Base-by-base conservation (phyloP, 2,329 filamentous ascomycete genomes). In the Calonectria pseudoturangicola region DNA sequence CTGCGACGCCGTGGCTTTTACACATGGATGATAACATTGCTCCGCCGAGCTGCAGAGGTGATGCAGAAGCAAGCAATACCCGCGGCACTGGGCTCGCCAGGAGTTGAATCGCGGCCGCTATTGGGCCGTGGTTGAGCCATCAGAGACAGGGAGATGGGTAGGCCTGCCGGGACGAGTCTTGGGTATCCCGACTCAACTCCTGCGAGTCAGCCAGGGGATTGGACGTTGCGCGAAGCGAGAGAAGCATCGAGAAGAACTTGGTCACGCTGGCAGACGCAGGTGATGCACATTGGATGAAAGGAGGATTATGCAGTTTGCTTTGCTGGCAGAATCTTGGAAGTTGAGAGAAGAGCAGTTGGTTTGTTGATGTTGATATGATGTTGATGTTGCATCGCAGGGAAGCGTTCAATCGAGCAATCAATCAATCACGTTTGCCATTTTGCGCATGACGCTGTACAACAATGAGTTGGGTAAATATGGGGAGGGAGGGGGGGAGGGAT, bases 221-320 rank as follows among this genome's bases (percentile, higher is more conserved):
- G 68, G 74, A 41, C 60, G 33, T 51, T 12, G 12, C 27, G n/a
- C n/a, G 36, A 43, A 33, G 30, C 45, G 70, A 67, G 33, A 67
- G 74, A 75, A 75, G 66, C 58, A 60, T 70, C 51, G 66, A 72
- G 74, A 75, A 74, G 51, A 45, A 48, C 47, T 60, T 72, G 70
- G 70, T 72, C 70, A 72, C 58, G 70, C 41, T 68, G 65, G 41
- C 45, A 48, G 41, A 25, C 33, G 70, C 65, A 36, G 69, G 30
- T 68, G 70, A 72, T 30, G 50, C 58, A 68, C 25, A 36, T 43
- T 30, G 47, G 62, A 58, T 54, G 63, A 27, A 58, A 33, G 48
- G 28, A 41, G 48, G 54, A 67, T 67, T 36, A 36, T 30, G 56
- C 69, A 68, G 58, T 33, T 33, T 51, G 56, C 56, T 71, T 67